phyloP scores from a whole-genome alignment of 371 early-diverging fungal genomes.

The Circinella umbellata region DNA sequence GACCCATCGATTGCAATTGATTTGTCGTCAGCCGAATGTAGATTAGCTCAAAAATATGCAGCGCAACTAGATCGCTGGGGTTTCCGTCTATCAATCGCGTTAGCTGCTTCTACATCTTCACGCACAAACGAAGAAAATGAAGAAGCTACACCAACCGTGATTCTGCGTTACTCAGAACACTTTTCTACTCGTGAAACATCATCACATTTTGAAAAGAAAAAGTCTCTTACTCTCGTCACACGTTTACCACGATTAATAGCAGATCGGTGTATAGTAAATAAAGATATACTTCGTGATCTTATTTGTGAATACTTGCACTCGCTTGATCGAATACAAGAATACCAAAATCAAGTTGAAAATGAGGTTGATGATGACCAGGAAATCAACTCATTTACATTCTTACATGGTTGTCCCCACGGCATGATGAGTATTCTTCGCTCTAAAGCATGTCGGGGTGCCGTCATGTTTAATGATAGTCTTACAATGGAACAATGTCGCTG shows the following conservation, averaged over 20 bases:
- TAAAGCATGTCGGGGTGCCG: constrained; percentile 79
- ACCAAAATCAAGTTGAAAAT: neutral
- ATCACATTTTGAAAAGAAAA: constrained; percentile 20
- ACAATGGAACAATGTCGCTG: constrained; percentile 50
- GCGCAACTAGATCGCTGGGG: constrained; percentile 64
- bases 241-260: constrained; percentile 61
- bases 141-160: constrained; percentile 2
- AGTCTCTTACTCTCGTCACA: constrained; percentile 9
- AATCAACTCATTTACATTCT: constrained; percentile 5
- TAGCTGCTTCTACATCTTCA: neutral
- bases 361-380: constrained; percentile 2
- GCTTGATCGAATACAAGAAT: constrained; percentile 23
- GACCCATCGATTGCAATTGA: constrained; percentile 55
- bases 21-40: constrained; percentile 48
- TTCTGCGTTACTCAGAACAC: constrained; percentile 31
- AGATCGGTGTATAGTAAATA: constrained; percentile 64
- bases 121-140: neutral
- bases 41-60: constrained; percentile 28
- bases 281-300: constrained; percentile 52
- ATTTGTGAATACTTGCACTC: constrained; percentile 56
- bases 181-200: constrained; percentile 28
- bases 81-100: constrained; percentile 34
- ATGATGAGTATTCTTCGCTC: constrained; percentile 74
- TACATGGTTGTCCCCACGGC: constrained; percentile 62
- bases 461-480: constrained; percentile 79